A percentile compares a stretch with the other conserved stretches of the same genome.
These are phyloP conservation scores for Populus hybrid DNA, from an alignment of 441 rosid species.

Conservation along the genomic window DNA sequence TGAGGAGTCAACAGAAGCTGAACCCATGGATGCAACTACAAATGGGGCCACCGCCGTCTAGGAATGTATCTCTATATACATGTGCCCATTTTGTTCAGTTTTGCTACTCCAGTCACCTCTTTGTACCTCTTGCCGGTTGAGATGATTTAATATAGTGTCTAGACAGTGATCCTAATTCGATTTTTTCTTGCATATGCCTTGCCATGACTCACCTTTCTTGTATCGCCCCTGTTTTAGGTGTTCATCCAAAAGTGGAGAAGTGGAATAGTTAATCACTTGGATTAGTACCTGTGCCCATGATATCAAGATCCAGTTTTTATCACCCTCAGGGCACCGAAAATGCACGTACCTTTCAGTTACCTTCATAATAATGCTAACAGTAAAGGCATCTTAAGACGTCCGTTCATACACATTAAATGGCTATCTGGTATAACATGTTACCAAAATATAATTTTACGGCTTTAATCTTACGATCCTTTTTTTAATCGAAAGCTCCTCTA, in stretches of 20 bases:
- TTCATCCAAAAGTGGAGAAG: not conserved
- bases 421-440: no score
- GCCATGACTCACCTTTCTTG: not conserved
- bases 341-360: no score
- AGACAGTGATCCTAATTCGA: slow-evolving; percentile 24
- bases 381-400: no score
- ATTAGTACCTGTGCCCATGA: no score
- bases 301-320: no score
- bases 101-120: slow-evolving; percentile 31
- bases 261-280: no score
- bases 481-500: no score
- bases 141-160: slow-evolving; percentile 27
- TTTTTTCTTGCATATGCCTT: not conserved
- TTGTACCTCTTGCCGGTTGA: slow-evolving; percentile 32
- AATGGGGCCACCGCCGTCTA: slow-evolving; percentile 35
- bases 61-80: slow-evolving; percentile 28
- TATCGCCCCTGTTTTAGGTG: not conserved
- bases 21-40: slow-evolving; percentile 59
- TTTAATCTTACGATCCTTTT: no score
- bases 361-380: no score
- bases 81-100: slow-evolving; percentile 28
- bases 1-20: slow-evolving; percentile 55
- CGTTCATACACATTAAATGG: no score
- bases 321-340: no score
- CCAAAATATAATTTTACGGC: no score